Conservation (phyloP, 164 flowering plant species). For the Chloranthus sessilifolius region DNA sequence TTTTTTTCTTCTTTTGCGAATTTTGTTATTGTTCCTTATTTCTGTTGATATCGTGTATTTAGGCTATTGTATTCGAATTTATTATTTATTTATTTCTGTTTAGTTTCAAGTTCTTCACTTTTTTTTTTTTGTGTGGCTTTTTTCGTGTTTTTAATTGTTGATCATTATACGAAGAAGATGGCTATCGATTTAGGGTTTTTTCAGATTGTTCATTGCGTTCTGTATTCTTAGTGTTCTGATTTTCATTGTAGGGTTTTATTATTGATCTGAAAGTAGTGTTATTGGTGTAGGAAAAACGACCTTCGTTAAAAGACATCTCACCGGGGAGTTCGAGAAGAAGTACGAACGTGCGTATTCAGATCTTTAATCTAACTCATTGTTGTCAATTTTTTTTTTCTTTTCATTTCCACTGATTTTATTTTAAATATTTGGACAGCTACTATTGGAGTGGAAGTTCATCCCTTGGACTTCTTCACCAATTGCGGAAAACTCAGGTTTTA, state of each 20-base stretch:
- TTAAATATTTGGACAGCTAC: slow-evolving; percentile 9
- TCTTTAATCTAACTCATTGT: not conserved
- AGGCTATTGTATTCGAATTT: not conserved
- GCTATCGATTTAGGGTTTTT: no score
- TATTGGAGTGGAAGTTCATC: slow-evolving; percentile 21
- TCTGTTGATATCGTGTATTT: not conserved
- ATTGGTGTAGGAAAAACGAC: slow-evolving; percentile 15
- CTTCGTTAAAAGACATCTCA: slow-evolving; percentile 18
- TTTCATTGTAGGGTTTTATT: not conserved
- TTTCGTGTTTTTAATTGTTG: not conserved
- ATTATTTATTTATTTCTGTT: not conserved
- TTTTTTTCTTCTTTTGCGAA: not conserved
- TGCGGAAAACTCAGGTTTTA: slow-evolving; percentile 18
- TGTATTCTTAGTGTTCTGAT: no score
- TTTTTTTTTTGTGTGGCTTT: no score
- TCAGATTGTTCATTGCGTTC: no score
- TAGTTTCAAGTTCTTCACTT: no score
- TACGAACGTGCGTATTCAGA: slow-evolving; percentile 11
- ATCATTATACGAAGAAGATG: not conserved
- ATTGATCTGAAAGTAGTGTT: no score
- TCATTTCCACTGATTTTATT: not conserved
- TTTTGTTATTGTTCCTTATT: not conserved
- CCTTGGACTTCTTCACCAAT: slow-evolving; percentile 19
- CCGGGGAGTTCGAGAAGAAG: slow-evolving; percentile 20
- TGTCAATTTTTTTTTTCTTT: not conserved